Percentiles rank a stretch among this genome's conserved stretches.
Evolutionary conservation across 2,329 filamentous ascomycete species (phyloP).

Genomic region (Pseudopyrenochaeta lycopersici): DNA sequence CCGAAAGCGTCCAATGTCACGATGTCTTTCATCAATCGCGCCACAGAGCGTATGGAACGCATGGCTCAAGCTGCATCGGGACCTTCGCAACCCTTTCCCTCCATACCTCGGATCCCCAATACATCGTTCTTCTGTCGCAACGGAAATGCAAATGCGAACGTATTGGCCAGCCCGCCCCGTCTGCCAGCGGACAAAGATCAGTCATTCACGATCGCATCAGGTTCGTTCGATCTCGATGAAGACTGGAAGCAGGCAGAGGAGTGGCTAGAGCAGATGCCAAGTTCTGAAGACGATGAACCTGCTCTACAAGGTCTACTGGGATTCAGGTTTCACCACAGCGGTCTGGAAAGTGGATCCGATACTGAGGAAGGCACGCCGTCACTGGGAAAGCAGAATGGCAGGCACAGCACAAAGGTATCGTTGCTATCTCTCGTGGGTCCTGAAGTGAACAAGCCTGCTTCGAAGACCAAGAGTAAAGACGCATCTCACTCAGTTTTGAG

Average conservation of each 20-base stretch:
- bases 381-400: neutral
- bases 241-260: constrained; percentile 11
- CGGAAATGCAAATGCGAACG: neutral
- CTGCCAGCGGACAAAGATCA: neutral
- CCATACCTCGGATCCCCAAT: neutral
- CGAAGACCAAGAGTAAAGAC: too few species aligned
- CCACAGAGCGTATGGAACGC: neutral
- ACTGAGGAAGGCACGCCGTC: neutral
- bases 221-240: constrained; percentile 2
- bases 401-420: too few species aligned
- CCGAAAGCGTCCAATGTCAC: neutral
- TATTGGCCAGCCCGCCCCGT: neutral
- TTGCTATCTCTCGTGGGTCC: too few species aligned
- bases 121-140: neutral
- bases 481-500: too few species aligned
- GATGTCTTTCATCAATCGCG: constrained; percentile 2
- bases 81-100: neutral
- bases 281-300: constrained; percentile 1
- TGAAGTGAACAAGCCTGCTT: too few species aligned
- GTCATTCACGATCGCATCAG: constrained; percentile 11
- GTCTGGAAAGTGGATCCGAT: neutral
- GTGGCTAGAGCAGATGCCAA: constrained; percentile 3
- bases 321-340: constrained; percentile 8
- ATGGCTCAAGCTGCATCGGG: neutral
- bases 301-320: constrained; percentile 8